Conservation (phyloP, 441 rosid genomes). For the Populus trichocarpa region DNA sequence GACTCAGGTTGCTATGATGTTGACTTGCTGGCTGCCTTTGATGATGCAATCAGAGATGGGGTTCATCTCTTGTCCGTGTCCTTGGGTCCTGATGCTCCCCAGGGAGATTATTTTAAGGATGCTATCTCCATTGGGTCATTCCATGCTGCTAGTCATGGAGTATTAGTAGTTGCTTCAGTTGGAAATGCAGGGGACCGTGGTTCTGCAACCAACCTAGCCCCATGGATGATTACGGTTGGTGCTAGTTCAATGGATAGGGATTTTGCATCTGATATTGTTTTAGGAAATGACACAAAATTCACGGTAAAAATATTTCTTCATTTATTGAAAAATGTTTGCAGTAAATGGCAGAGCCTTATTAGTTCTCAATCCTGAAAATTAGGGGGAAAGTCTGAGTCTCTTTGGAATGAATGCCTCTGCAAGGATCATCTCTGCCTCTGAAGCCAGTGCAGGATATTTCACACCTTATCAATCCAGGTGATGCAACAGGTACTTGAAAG, state of each 20-base stretch:
- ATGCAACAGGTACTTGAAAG: slow-evolving; percentile 47
- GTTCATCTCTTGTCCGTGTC: slow-evolving; percentile 68
- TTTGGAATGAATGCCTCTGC: slow-evolving; percentile 43
- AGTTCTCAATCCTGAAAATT: slow-evolving; percentile 7
- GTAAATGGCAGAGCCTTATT: not conserved
- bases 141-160: slow-evolving; percentile 60
- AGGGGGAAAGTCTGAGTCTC: slow-evolving; percentile 50
- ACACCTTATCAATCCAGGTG: slow-evolving; percentile 75
- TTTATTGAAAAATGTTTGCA: not conserved
- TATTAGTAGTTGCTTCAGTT: slow-evolving; percentile 58
- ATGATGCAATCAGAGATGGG: slow-evolving; percentile 56
- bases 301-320: slow-evolving; percentile 29
- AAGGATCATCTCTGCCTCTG: slow-evolving; percentile 42
- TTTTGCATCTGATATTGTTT: slow-evolving; percentile 36
- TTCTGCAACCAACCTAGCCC: slow-evolving; percentile 50
- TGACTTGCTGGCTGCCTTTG: slow-evolving; percentile 54
- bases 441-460: slow-evolving; percentile 43
- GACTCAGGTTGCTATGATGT: slow-evolving; percentile 58
- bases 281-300: slow-evolving; percentile 34
- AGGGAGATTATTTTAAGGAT: slow-evolving; percentile 55
- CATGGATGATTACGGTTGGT: slow-evolving; percentile 52
- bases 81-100: slow-evolving; percentile 58
- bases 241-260: slow-evolving; percentile 50
- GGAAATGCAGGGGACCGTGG: slow-evolving; percentile 56
- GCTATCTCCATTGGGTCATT: slow-evolving; percentile 68